Evolutionary conservation across 768 basidiomycete species (phyloP).

Genomic region (Tremella fuciformis): DNA sequence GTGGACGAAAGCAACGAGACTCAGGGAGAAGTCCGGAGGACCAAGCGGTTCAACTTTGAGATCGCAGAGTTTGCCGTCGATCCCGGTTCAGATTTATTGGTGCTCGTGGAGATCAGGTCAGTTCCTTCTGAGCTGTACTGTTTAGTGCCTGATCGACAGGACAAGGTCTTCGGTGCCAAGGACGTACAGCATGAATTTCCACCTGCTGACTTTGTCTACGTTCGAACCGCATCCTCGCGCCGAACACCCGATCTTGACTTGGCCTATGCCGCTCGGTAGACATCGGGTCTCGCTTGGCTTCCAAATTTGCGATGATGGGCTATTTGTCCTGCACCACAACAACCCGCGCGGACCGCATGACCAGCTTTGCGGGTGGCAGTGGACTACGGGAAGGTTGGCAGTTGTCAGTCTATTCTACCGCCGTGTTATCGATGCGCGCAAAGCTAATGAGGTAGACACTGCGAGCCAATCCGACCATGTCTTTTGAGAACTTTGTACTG

Average conservation of each 20-base stretch:
- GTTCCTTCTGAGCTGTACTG: slow-evolving; percentile 6
- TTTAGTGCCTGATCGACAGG: slow-evolving; percentile 1
- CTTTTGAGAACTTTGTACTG: slow-evolving; percentile 42
- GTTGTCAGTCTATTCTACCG: slow-evolving; percentile 28
- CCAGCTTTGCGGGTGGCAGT: slow-evolving; percentile 43
- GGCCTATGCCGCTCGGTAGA: slow-evolving; percentile 17
- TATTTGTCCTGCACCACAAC: slow-evolving; percentile 35
- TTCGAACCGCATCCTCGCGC: slow-evolving; percentile 44
- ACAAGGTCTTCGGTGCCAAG: slow-evolving; percentile 3
- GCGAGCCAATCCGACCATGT: slow-evolving; percentile 25
- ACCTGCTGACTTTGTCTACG: slow-evolving; percentile 41
- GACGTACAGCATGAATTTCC: slow-evolving; percentile 30
- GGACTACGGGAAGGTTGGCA: slow-evolving; percentile 41
- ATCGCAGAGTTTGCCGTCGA: slow-evolving; percentile 50
- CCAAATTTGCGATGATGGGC: slow-evolving; percentile 44
- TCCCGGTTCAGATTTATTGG: slow-evolving; percentile 47
- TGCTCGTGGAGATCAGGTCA: slow-evolving; percentile 42
- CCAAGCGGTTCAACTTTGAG: slow-evolving; percentile 33
- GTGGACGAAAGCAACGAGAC: slow-evolving; percentile 24
- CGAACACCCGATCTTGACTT: slow-evolving; percentile 21
- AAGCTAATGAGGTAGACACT: slow-evolving; percentile 29
- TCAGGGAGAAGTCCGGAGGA: slow-evolving; percentile 21
- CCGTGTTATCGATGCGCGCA: neutral
- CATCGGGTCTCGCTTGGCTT: slow-evolving; percentile 25
- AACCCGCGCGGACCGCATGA: slow-evolving; percentile 17